Evolutionary conservation across 2,329 filamentous ascomycete genomes (phyloP).

Genomic region (Calonectria hawksworthii): DNA sequence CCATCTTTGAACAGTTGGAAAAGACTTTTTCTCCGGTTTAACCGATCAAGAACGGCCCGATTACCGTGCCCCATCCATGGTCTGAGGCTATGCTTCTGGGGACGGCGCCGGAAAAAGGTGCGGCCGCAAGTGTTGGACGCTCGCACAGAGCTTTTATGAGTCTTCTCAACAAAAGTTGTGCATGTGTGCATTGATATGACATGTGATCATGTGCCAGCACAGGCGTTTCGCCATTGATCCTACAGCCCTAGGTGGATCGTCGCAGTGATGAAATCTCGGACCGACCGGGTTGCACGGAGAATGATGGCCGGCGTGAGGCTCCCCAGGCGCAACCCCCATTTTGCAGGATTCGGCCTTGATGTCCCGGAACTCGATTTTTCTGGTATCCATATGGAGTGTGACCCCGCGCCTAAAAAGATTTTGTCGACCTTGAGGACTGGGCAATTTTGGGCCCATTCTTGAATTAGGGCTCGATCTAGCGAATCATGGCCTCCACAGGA

Average conservation of each 20-base stretch:
- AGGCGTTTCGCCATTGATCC: neutral
- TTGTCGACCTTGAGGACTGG: neutral
- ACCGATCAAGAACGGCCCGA: neutral
- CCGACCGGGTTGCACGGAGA: neutral
- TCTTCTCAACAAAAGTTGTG: neutral
- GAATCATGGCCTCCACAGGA: slow-evolving; percentile 2
- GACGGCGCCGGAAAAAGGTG: neutral
- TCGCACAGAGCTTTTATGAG: neutral
- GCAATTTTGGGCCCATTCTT: neutral
- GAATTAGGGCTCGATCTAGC: slow-evolving; percentile 10
- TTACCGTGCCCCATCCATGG: neutral
- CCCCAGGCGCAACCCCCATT: neutral
- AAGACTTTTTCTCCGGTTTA: neutral
- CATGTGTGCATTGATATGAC: neutral
- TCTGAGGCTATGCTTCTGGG: neutral
- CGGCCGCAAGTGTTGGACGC: neutral
- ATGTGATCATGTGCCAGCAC: neutral
- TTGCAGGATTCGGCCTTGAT: neutral
- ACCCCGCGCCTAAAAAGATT: neutral
- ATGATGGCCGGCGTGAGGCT: neutral
- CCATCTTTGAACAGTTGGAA: no score
- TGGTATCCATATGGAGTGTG: neutral
- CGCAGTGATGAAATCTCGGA: neutral
- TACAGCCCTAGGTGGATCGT: slow-evolving; percentile 5
- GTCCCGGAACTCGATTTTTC: slow-evolving; percentile 1